Conservation (phyloP, 768 basidiomycete species). For the Mycena galericulata region DNA sequence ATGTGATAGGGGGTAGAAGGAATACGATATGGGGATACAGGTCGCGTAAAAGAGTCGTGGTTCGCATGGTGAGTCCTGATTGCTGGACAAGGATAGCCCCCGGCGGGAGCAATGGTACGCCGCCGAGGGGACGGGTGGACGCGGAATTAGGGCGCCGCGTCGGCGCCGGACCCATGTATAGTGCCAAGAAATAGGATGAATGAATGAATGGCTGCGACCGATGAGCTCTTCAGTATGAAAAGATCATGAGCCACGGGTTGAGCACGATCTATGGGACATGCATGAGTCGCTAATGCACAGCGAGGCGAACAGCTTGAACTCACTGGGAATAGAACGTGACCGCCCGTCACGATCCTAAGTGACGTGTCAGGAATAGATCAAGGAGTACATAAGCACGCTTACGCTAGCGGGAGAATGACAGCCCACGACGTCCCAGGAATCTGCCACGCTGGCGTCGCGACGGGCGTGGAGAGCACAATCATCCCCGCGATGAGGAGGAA, state of each 20-base stretch:
- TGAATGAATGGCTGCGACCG: not conserved
- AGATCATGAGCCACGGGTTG: slow-evolving; percentile 92
- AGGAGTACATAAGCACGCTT: slow-evolving; percentile 43
- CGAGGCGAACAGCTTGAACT: slow-evolving; percentile 49
- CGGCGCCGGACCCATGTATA: slow-evolving; percentile 1
- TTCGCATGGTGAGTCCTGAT: not conserved
- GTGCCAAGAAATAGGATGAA: slow-evolving; percentile 14
- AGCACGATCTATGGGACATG: slow-evolving; percentile 90
- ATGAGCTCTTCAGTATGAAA: slow-evolving; percentile 59
- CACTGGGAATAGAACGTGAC: slow-evolving; percentile 83
- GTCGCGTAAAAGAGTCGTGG: not conserved
- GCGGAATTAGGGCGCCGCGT: slow-evolving; percentile 19
- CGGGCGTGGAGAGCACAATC: slow-evolving; percentile 62
- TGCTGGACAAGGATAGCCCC: not conserved
- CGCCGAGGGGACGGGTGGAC: not conserved
- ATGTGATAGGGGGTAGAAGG: slow-evolving; percentile 3
- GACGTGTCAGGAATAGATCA: slow-evolving; percentile 4
- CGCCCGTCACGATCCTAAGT: slow-evolving; percentile 67
- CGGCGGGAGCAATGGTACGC: not conserved
- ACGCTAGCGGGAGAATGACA: slow-evolving; percentile 81
- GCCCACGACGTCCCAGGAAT: slow-evolving; percentile 77
- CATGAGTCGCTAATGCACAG: not conserved
- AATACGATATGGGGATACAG: not conserved
- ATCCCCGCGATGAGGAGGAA: slow-evolving; percentile 64
- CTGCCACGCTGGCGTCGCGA: slow-evolving; percentile 74